phyloP scores from a whole-genome alignment of 2,329 filamentous ascomycete genomes.

The Ceratocystis papillata region DNA sequence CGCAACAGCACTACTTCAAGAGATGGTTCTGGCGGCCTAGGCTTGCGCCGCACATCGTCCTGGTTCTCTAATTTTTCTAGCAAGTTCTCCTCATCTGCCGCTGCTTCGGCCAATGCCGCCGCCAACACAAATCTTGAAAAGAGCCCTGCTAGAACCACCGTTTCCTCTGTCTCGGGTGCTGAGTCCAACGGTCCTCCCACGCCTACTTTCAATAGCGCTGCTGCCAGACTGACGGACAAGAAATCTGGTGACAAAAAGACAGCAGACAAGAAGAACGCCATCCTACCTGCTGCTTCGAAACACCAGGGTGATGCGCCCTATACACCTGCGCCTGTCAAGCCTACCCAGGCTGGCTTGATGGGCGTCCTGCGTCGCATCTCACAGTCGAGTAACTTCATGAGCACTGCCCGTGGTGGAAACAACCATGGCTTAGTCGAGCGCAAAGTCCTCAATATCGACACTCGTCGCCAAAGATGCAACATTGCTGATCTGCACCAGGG shows the following conservation, averaged over 20 bases:
- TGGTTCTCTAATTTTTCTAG: conserved; percentile 93
- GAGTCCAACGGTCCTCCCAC: conserved; percentile 16
- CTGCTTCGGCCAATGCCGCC: conserved; percentile 28
- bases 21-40: not conserved
- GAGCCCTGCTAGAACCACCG: not conserved
- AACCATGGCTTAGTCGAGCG: conserved; percentile 67
- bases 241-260: not conserved
- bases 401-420: conserved; percentile 35
- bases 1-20: conserved; percentile 20
- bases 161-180: not conserved
- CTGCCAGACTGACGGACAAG: conserved; percentile 28
- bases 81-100: conserved; percentile 61
- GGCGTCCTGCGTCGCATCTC: conserved; percentile 75
- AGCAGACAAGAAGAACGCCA: conserved; percentile 42
- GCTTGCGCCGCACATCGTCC: conserved; percentile 53
- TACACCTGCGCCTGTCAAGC: conserved; percentile 62
- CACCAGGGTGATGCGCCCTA: conserved; percentile 55
- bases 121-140: conserved; percentile 24
- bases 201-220: conserved; percentile 28
- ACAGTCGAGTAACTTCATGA: conserved; percentile 46
- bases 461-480: conserved; percentile 63
- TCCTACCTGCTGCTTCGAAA: conserved; percentile 46
- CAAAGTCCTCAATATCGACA: conserved; percentile 74
- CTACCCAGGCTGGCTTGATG: conserved; percentile 59
- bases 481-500: conserved; percentile 68